Evolutionary conservation across 129 eudicot genomes (phyloP).

Genomic region (Artemisia tridentata): DNA sequence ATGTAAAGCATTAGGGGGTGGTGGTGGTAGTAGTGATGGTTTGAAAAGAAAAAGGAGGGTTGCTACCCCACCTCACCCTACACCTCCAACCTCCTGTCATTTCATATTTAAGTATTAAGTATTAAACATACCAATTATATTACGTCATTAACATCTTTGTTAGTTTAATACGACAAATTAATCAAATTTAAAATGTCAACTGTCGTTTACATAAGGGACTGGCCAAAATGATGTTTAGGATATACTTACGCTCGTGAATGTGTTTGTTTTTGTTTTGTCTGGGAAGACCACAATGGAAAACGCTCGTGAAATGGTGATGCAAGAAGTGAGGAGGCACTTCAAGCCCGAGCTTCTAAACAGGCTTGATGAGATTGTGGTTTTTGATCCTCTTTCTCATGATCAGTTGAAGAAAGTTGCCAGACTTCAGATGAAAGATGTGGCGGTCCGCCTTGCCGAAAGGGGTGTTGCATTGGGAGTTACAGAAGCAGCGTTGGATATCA

Average conservation of each 20-base stretch:
- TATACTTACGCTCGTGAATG: not conserved
- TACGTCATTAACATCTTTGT: conserved; percentile 21
- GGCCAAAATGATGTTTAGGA: not conserved
- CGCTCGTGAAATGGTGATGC: no score
- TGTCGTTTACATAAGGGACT: not conserved
- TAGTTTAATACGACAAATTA: not conserved
- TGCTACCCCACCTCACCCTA: conserved; percentile 40
- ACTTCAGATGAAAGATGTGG: no score
- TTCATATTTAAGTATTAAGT: conserved; percentile 34
- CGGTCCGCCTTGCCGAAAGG: no score
- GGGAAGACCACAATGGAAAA: no score
- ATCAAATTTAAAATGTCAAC: not conserved
- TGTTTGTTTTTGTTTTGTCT: no score
- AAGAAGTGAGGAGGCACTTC: no score
- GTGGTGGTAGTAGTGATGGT: conserved; percentile 65
- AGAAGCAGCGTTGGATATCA: no score
- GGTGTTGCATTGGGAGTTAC: no score
- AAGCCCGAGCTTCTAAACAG: no score
- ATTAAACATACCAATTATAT: conserved; percentile 20
- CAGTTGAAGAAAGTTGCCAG: no score
- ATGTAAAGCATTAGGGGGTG: conserved; percentile 52
- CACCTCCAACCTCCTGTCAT: conserved; percentile 53
- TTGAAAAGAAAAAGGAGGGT: conserved; percentile 59
- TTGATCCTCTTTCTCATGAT: no score
- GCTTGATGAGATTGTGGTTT: no score